phyloP scores from a whole-genome alignment of 176 grass and related monocot genomes.

The Eremochloa ophiuroides region DNA sequence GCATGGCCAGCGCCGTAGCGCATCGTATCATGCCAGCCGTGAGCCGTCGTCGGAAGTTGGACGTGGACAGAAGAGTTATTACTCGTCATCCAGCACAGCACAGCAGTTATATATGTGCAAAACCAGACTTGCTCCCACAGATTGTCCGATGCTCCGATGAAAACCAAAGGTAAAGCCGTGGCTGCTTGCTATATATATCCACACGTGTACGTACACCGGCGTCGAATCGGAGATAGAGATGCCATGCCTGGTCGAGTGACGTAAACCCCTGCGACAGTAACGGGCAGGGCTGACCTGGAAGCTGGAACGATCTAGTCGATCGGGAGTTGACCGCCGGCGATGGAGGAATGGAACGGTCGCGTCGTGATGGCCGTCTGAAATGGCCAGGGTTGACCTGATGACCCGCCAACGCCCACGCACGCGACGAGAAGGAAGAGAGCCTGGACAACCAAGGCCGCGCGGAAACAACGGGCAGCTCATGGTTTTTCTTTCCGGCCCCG shows the following conservation, averaged over 20 bases:
- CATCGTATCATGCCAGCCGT: background rate
- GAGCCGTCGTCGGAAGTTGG: background rate
- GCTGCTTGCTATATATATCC: background rate
- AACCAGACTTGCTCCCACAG: slow-evolving; percentile 2
- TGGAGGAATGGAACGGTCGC: background rate
- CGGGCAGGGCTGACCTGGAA: background rate
- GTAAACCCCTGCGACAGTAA: background rate
- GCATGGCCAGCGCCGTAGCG: background rate
- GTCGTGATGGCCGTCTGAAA: background rate
- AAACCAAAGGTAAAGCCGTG: background rate
- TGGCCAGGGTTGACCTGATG: background rate
- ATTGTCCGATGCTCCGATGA: too few relatives aligned
- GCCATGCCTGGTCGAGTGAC: background rate
- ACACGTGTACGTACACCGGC: background rate
- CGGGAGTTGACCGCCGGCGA: background rate
- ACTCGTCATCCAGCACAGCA: background rate
- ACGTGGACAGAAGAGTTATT: background rate
- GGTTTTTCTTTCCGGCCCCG: background rate
- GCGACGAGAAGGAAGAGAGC: background rate
- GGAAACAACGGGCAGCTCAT: slow-evolving; percentile 8
- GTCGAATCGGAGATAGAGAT: background rate
- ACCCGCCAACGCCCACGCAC: background rate
- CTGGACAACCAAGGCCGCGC: background rate
- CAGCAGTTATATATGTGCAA: background rate
- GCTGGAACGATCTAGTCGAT: background rate